Percentiles rank a stretch among this genome's conserved stretches.
Evolutionary conservation across 257 asterid species (phyloP).

Genomic region (Jacaranda mimosifolia): DNA sequence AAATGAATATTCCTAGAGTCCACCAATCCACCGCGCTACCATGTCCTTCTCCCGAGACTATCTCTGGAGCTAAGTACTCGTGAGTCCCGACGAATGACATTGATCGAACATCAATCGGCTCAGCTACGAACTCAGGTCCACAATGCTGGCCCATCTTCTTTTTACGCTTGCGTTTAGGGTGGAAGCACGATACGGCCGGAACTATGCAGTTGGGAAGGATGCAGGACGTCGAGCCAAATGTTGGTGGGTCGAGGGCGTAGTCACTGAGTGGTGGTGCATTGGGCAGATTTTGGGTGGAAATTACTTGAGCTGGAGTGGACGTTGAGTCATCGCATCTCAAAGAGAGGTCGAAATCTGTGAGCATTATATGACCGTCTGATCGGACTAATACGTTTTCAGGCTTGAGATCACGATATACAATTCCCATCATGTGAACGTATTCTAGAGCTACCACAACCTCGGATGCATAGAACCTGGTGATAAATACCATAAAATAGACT

Average conservation of each 20-base stretch:
- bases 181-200: slow-evolving; percentile 79
- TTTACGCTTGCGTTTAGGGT: slow-evolving; percentile 62
- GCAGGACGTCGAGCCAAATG: slow-evolving; percentile 69
- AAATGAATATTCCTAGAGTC: slow-evolving; percentile 77
- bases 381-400: slow-evolving; percentile 86
- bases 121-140: slow-evolving; percentile 70
- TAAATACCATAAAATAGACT: background rate
- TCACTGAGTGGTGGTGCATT: slow-evolving; percentile 41
- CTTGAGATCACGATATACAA: slow-evolving; percentile 83
- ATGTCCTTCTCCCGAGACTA: slow-evolving; percentile 85
- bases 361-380: slow-evolving; percentile 86
- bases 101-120: slow-evolving; percentile 73
- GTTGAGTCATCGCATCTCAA: slow-evolving; percentile 69
- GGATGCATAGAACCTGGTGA: slow-evolving; percentile 71
- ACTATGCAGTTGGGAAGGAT: slow-evolving; percentile 82
- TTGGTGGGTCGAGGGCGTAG: slow-evolving; percentile 52
- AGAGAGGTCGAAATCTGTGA: slow-evolving; percentile 84
- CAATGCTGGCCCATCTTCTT: slow-evolving; percentile 55
- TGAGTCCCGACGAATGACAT: slow-evolving; percentile 89
- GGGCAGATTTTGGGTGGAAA: slow-evolving; percentile 47
- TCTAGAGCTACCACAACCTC: slow-evolving; percentile 86
- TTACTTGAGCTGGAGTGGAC: slow-evolving; percentile 77
- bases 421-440: slow-evolving; percentile 86
- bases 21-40: slow-evolving; percentile 95
- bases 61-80: slow-evolving; percentile 87